These are phyloP conservation scores for Jamesozyma piceae DNA, from an alignment of 805 yeast genomes.

Conservation along the genomic window DNA sequence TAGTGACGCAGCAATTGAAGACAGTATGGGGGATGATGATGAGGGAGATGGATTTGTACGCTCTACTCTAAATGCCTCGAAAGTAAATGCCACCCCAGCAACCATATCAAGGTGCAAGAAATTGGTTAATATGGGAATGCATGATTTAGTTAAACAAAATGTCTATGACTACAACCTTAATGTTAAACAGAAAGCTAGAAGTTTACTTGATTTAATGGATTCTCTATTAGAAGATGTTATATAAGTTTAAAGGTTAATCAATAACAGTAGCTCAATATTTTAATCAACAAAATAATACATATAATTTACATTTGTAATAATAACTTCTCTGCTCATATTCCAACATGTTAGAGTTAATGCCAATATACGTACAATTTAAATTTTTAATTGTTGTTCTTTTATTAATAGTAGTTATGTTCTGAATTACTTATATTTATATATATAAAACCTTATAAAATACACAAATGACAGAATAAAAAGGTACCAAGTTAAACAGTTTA, in stretches of 20 bases:
- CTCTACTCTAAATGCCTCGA: conserved; percentile 5
- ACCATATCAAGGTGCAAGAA: conserved; percentile 24
- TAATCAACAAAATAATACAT: too few relatives aligned
- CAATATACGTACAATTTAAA: too few relatives aligned
- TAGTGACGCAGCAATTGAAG: neutral
- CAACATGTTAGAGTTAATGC: too few relatives aligned
- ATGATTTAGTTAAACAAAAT: conserved; percentile 23
- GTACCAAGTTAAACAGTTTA: conserved; percentile 31
- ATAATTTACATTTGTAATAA: too few relatives aligned
- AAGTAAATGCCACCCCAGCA: conserved; percentile 11
- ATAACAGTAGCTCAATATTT: too few relatives aligned
- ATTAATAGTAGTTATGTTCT: conserved; percentile 8
- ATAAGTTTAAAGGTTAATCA: too few relatives aligned
- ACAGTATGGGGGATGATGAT: neutral
- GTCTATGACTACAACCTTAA: conserved; percentile 20
- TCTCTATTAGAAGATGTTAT: conserved; percentile 11
- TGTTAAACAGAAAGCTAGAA: conserved; percentile 28
- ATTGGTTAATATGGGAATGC: conserved; percentile 22
- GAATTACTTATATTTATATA: conserved; percentile 11
- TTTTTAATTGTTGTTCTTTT: neutral
- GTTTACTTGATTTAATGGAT: conserved; percentile 27
- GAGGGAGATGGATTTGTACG: conserved; percentile 15
- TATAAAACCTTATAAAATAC: conserved; percentile 10
- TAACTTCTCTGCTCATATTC: too few relatives aligned
- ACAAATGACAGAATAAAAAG: conserved; percentile 9